Percentiles rank a stretch among this genome's conserved stretches.
Evolutionary conservation across 257 asterid genomes (phyloP).

Genomic region (Jacaranda mimosifolia): DNA sequence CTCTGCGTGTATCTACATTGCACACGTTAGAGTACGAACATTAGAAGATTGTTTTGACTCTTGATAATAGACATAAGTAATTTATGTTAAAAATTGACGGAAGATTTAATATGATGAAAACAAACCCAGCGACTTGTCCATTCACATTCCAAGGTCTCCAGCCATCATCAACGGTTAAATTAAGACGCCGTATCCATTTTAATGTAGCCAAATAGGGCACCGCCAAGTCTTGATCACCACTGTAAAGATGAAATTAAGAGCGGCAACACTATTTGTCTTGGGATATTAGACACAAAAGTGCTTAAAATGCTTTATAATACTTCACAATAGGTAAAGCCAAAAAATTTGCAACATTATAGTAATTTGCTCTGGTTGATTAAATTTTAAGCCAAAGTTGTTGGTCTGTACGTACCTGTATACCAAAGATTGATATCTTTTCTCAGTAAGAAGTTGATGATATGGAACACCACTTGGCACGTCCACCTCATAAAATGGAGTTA

Average conservation of each 20-base stretch:
- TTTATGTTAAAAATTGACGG: too few relatives aligned
- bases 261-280: too few relatives aligned
- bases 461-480: slow-evolving; percentile 2
- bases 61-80: not conserved
- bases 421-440: slow-evolving; percentile 11
- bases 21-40: too few relatives aligned
- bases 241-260: not conserved
- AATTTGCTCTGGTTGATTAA: too few relatives aligned
- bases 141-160: slow-evolving; percentile 37
- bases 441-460: slow-evolving; percentile 18
- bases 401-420: not conserved
- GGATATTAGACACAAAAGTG: too few relatives aligned
- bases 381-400: too few relatives aligned
- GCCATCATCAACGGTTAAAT: slow-evolving; percentile 17
- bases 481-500: not conserved
- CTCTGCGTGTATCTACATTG: slow-evolving; percentile 28
- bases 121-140: slow-evolving; percentile 34
- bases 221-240: slow-evolving; percentile 33
- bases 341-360: too few relatives aligned
- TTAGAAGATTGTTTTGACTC: too few relatives aligned
- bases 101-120: not conserved
- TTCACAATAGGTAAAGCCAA: too few relatives aligned
- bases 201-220: slow-evolving; percentile 16
- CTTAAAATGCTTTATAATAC: too few relatives aligned
- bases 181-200: slow-evolving; percentile 27